Evolutionary conservation across 2,329 filamentous ascomycete genomes (phyloP).

Genomic region (Calonectria hongkongensis): DNA sequence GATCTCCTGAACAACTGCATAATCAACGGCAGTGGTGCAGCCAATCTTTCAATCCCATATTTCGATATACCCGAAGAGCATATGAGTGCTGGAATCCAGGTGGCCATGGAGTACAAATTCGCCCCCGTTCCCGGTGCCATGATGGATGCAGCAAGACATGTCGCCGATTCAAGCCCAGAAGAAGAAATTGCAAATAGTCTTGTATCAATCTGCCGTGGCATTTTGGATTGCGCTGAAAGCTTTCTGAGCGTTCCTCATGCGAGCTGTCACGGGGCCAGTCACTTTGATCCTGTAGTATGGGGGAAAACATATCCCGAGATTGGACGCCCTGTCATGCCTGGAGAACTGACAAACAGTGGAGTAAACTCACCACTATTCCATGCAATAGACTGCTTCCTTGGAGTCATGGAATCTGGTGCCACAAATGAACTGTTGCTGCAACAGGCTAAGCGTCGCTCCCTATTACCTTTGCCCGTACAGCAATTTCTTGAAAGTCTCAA

Average conservation of each 20-base stretch:
- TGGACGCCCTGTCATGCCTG: not conserved
- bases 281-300: constrained; percentile 8
- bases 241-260: not conserved
- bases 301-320: constrained; percentile 3
- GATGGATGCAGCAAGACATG: not conserved
- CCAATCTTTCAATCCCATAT: not conserved
- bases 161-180: not conserved
- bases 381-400: not conserved
- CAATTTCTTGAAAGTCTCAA: not conserved
- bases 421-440: not conserved
- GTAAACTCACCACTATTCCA: not conserved
- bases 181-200: not conserved
- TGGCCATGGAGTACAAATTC: not conserved
- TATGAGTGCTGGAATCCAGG: not conserved
- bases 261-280: not conserved
- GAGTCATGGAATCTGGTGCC: not conserved
- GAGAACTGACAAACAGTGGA: not conserved
- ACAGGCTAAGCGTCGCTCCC: not conserved
- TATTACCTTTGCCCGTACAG: not conserved
- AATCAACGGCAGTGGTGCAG: not conserved
- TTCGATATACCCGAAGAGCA: not conserved
- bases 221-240: not conserved
- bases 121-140: not conserved
- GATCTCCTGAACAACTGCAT: not conserved
- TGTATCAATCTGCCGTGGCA: not conserved